These are phyloP conservation scores for Ilyonectria sp. DNA, from an alignment of 2,329 filamentous ascomycete species.

Conservation along the genomic window DNA sequence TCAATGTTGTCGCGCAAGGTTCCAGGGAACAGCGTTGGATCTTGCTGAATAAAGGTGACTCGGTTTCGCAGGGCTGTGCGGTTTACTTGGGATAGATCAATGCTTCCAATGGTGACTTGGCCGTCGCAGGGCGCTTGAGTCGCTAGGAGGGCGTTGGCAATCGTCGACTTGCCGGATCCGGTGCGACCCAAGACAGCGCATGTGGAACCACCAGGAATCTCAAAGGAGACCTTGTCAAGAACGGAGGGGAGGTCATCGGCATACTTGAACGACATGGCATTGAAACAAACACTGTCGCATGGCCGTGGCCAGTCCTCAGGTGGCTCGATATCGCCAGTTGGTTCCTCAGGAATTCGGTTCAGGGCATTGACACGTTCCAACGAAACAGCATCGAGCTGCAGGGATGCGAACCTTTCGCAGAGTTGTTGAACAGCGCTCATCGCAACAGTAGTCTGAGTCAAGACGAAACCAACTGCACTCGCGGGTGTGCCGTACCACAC, in stretches of 20 bases:
- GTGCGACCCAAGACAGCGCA: conserved; percentile 85
- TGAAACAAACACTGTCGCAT: conserved; percentile 81
- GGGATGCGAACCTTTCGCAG: conserved; percentile 84
- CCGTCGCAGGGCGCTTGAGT: conserved; percentile 68
- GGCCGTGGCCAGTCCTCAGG: conserved; percentile 84
- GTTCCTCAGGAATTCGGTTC: conserved; percentile 83
- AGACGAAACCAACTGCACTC: conserved; percentile 86
- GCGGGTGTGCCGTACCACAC: conserved; percentile 82
- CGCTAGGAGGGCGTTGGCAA: conserved; percentile 72
- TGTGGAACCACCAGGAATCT: conserved; percentile 76
- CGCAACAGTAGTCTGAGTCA: conserved; percentile 67
- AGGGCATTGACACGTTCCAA: conserved; percentile 90
- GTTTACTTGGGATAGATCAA: conserved; percentile 68
- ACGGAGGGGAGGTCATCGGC: conserved; percentile 83
- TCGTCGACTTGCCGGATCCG: conserved; percentile 88
- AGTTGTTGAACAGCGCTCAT: conserved; percentile 64
- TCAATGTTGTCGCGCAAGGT: conserved; percentile 77
- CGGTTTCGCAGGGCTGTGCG: conserved; percentile 70
- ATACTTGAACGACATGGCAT: conserved; percentile 84
- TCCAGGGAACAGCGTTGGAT: conserved; percentile 74
- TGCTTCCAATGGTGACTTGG: conserved; percentile 66
- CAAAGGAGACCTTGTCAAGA: conserved; percentile 77
- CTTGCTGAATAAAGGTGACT: conserved; percentile 76
- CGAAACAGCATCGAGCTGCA: conserved; percentile 94
- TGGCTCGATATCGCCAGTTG: conserved; percentile 75